phyloP scores from a whole-genome alignment of 2,329 filamentous ascomycete species.

The Cytospora piceicola region DNA sequence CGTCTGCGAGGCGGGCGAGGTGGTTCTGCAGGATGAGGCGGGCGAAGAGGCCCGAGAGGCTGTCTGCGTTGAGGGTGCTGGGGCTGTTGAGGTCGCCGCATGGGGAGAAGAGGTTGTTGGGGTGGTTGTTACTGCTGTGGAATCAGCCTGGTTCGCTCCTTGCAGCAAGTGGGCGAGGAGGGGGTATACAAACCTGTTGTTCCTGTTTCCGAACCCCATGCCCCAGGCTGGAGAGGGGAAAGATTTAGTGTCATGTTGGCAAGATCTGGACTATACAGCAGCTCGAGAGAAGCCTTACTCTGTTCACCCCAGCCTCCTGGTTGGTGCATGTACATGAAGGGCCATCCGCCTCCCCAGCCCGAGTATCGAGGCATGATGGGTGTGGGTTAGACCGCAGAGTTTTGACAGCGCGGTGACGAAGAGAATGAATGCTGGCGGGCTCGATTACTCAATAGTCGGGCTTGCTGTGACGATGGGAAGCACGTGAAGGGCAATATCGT shows the following conservation, averaged over 20 bases:
- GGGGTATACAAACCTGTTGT: slow-evolving; percentile 5
- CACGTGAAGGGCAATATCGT: neutral
- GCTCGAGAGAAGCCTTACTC: slow-evolving; percentile 1
- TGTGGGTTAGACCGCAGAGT: neutral
- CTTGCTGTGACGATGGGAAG: neutral
- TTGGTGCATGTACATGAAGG: slow-evolving; percentile 22
- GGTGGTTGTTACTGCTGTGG: neutral
- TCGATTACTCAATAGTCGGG: neutral
- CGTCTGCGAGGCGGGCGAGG: slow-evolving; percentile 23
- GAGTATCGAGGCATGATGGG: slow-evolving; percentile 21
- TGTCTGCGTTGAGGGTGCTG: slow-evolving; percentile 16
- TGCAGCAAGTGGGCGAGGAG: neutral
- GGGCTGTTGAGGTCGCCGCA: neutral
- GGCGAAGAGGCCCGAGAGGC: slow-evolving; percentile 22
- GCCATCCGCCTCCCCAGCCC: slow-evolving; percentile 16
- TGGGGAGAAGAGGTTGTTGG: slow-evolving; percentile 3
- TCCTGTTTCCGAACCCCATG: slow-evolving; percentile 19
- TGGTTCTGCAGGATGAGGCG: slow-evolving; percentile 29
- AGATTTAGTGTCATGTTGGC: neutral
- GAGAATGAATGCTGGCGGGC: neutral
- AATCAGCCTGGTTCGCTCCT: neutral
- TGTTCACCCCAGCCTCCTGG: slow-evolving; percentile 27
- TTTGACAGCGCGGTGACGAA: neutral
- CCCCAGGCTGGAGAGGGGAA: slow-evolving; percentile 9
- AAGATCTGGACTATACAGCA: neutral